Evolutionary conservation across 257 asterid species (phyloP), one percentile per base, ranked within the genome.

Genomic region (Oldenlandia corymbosa): DNA sequence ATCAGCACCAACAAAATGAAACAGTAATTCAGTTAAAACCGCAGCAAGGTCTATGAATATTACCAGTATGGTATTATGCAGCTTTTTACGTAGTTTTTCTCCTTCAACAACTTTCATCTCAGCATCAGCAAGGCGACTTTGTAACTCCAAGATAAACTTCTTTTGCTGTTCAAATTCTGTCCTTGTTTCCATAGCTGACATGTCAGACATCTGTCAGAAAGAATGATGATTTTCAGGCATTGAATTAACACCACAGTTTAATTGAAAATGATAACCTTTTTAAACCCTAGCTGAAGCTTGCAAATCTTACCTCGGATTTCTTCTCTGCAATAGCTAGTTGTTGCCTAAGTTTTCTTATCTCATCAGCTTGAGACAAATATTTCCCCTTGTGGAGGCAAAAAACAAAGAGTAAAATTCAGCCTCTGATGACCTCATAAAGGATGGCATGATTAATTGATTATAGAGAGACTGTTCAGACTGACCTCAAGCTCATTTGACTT

Each of bases 21-120:
- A 21, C 39, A 8, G 17, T 16, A 58, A 31, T 7, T 49, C 24
- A 16, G 41, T 43, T 11, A 4, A 27, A 14, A 32, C 51, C 66
- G 66, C 39, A 34, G 6, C 4, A 3, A 31, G 53, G 52, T 12
- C n/a, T 55, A 41, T 63, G 76, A 70, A 28, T 8, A 37, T 66
- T 79, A 90, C 99, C 92, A 94, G 74, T 57, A 94, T 94, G 2
- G 99, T 90, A 78, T 94, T 94, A 52, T 94, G 99, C 58, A 90
- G 69, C 74, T 90, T 90, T 66, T 90, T 94, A 10, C 99, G 88
- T n/a, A 84, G 81, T 60, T 80, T 76, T 73, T 88, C 97, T 66
- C 97, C 97, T 75, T 90, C 99, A 7, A 83, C 70, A 63, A 90
- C 81, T 59, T 90, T 90, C 24, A 52, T 49, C 60, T 94, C 99